Evolutionary conservation across 495 filamentous ascomycete species (phyloP).

Genomic region (Annulohypoxylon maeteangense): DNA sequence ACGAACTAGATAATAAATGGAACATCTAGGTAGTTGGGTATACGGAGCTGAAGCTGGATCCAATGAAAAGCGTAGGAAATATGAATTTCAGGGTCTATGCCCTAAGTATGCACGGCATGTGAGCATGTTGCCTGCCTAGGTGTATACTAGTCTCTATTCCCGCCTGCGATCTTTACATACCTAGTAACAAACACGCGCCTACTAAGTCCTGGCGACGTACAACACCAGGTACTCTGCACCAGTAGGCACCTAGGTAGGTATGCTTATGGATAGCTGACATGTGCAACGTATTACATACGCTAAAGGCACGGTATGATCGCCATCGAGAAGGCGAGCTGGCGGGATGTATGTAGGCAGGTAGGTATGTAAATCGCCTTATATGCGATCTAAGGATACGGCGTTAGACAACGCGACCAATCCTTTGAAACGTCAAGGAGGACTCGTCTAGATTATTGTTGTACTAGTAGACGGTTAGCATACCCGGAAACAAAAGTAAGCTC

Average conservation of each 20-base stretch:
- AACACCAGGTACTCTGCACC: too few relatives aligned
- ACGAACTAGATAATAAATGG: slow-evolving; percentile 24
- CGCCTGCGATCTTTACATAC: slow-evolving; percentile 14
- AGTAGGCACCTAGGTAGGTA: neutral
- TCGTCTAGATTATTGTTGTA: slow-evolving; percentile 9
- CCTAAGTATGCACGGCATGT: slow-evolving; percentile 43
- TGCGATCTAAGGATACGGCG: slow-evolving; percentile 19
- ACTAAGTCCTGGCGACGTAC: slow-evolving; percentile 12
- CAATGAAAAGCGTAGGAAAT: slow-evolving; percentile 25
- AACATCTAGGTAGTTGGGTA: slow-evolving; percentile 7
- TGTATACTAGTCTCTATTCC: slow-evolving; percentile 11
- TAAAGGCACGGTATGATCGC: slow-evolving; percentile 18
- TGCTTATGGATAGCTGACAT: slow-evolving; percentile 39
- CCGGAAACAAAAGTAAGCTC: slow-evolving; percentile 11
- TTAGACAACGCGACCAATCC: slow-evolving; percentile 21
- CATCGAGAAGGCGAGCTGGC: slow-evolving; percentile 14
- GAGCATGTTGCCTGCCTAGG: slow-evolving; percentile 15
- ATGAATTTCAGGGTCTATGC: slow-evolving; percentile 30
- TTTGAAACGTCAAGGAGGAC: neutral
- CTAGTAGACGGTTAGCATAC: slow-evolving; percentile 9
- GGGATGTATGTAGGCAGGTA: too few relatives aligned
- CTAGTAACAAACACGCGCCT: slow-evolving; percentile 21
- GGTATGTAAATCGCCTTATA: slow-evolving; percentile 27
- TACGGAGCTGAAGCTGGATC: slow-evolving; percentile 26
- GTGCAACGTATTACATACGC: slow-evolving; percentile 1